Conservation (phyloP, 1,139 yeast genomes). For the Groenewaldozyma auringiensis region DNA sequence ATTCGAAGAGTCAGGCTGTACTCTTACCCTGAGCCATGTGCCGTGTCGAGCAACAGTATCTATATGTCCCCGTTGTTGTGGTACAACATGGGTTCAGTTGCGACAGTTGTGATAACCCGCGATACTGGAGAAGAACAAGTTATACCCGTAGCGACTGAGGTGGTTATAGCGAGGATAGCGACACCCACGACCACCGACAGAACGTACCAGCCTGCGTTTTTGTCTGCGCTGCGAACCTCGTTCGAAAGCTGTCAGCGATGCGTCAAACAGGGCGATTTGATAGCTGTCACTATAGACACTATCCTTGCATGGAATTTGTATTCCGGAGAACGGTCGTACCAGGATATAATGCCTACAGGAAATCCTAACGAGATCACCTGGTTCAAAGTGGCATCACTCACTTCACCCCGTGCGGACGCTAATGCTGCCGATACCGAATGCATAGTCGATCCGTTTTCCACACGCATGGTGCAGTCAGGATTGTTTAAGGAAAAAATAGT, state of each 20-base stretch:
- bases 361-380: slow-evolving; percentile 74
- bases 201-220: slow-evolving; percentile 55
- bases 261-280: slow-evolving; percentile 53
- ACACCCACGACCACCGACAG: slow-evolving; percentile 67
- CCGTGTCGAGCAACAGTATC: slow-evolving; percentile 35
- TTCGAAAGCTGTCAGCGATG: slow-evolving; percentile 55
- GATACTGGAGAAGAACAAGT: not conserved
- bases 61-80: slow-evolving; percentile 62
- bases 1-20: slow-evolving; percentile 42
- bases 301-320: slow-evolving; percentile 55
- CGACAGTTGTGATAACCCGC: slow-evolving; percentile 26
- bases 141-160: slow-evolving; percentile 37
- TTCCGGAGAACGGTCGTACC: slow-evolving; percentile 27
- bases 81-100: slow-evolving; percentile 41
- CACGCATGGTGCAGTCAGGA: slow-evolving; percentile 66
- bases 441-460: slow-evolving; percentile 54
- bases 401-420: slow-evolving; percentile 31
- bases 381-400: slow-evolving; percentile 54
- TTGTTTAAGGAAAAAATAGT: slow-evolving; percentile 33
- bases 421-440: slow-evolving; percentile 39
- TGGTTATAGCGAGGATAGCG: slow-evolving; percentile 59
- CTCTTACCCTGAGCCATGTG: slow-evolving; percentile 59
- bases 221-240: slow-evolving; percentile 52
- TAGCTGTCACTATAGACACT: slow-evolving; percentile 76
- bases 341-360: slow-evolving; percentile 41